Conservation (phyloP, 345 rosid genomes). For the Angophora floribunda region DNA sequence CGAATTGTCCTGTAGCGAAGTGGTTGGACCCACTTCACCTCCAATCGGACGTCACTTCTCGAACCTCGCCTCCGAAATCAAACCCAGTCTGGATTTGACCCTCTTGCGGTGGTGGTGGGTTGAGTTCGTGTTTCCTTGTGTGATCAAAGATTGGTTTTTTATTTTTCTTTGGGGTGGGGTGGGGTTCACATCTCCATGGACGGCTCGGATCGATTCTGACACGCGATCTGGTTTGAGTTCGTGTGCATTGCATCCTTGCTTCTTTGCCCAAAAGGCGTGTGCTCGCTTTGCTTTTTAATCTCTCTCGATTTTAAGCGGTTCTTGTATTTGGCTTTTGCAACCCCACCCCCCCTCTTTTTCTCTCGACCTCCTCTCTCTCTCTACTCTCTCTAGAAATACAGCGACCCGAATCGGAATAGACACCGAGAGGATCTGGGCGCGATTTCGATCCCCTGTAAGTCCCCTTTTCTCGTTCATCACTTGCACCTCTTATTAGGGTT, state of each 20-base stretch:
- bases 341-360: not conserved
- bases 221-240: not conserved
- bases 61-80: not conserved
- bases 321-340: not conserved
- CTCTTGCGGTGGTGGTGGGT: not conserved
- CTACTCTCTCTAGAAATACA: not conserved
- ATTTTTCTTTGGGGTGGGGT: not conserved
- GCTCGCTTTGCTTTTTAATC: not conserved
- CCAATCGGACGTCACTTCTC: not conserved
- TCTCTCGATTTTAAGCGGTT: not conserved
- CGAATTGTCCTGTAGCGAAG: not conserved
- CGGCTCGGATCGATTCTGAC: not conserved
- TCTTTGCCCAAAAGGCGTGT: not conserved
- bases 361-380: not conserved
- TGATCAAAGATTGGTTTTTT: not conserved
- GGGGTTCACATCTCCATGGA: not conserved
- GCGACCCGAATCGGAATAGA: not conserved
- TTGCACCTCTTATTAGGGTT: not conserved
- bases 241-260: not conserved
- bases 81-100: not conserved
- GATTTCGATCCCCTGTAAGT: slow-evolving; percentile 15
- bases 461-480: not conserved
- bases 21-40: not conserved
- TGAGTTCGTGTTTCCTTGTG: not conserved
- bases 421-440: slow-evolving; percentile 1